Conservation (phyloP, 176 grass and related monocot species). For the Oryza longistaminata region DNA sequence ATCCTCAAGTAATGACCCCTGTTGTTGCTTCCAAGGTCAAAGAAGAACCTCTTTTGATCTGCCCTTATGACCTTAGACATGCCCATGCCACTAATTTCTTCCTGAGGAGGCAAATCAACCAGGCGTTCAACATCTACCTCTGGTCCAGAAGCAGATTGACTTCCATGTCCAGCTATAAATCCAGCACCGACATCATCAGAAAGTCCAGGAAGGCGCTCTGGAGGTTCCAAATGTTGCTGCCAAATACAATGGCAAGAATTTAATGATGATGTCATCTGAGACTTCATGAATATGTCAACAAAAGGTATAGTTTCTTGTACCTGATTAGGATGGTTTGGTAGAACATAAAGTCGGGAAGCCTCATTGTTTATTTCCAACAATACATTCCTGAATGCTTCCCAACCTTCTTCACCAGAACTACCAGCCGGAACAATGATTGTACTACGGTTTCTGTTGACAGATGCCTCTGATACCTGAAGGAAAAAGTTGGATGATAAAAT, state of each 20-base stretch:
- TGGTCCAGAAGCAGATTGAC: conserved; percentile 62
- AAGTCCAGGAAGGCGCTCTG: conserved; percentile 76
- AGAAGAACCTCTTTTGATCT: conserved; percentile 99
- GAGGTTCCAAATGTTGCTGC: conserved; percentile 85
- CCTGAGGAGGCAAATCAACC: conserved; percentile 78
- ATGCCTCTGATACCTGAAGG: conserved; percentile 87
- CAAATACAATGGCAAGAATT: conserved; percentile 8
- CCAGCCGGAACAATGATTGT: conserved; percentile 96
- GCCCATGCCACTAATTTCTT: conserved; percentile 82
- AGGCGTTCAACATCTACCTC: conserved; percentile 76
- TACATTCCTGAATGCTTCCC: conserved; percentile 94
- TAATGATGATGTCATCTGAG: neutral
- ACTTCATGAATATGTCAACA: conserved; percentile 2
- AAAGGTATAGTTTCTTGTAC: conserved; percentile 35
- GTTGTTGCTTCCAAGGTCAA: conserved; percentile 94
- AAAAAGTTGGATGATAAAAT: conserved; percentile 6
- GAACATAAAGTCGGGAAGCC: conserved; percentile 61
- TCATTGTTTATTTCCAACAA: conserved; percentile 89
- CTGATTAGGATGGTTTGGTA: conserved; percentile 68
- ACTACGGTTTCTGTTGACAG: conserved; percentile 94
- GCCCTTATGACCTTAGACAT: conserved; percentile 97
- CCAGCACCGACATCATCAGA: conserved; percentile 99
- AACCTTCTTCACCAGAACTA: conserved; percentile 96
- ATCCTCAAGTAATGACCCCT: conserved; percentile 96
- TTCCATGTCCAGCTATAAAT: conserved; percentile 91